A percentile compares a stretch with the other conserved stretches of the same genome.
These are phyloP conservation scores for Epichloe sylvatica DNA, from an alignment of 2,329 filamentous ascomycete species.

Conservation along the genomic window DNA sequence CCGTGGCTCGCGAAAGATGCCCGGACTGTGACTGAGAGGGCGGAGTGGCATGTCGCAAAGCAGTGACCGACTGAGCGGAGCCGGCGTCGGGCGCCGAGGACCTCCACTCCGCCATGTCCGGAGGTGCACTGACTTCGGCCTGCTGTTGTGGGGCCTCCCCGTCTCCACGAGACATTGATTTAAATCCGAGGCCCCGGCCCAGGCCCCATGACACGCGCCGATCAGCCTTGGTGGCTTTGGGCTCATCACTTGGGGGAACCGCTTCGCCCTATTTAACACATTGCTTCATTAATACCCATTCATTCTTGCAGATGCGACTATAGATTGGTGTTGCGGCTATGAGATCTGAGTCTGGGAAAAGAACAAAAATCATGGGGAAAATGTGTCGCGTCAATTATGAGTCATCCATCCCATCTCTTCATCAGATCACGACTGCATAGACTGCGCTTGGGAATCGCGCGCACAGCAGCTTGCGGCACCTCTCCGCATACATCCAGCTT, in stretches of 20 bases:
- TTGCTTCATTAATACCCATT: slow-evolving; percentile 20
- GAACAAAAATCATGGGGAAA: slow-evolving; percentile 4
- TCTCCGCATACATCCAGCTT: background rate
- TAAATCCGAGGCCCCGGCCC: slow-evolving; percentile 21
- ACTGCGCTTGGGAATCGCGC: background rate
- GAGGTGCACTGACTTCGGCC: slow-evolving; percentile 3
- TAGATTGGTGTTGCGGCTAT: slow-evolving; percentile 11
- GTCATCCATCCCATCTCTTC: slow-evolving; percentile 23
- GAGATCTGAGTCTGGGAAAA: background rate
- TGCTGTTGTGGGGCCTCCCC: slow-evolving; percentile 10
- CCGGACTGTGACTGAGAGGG: background rate
- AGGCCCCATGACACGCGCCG: slow-evolving; percentile 33
- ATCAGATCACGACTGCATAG: slow-evolving; percentile 16
- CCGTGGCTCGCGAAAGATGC: slow-evolving; percentile 4
- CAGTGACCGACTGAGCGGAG: background rate
- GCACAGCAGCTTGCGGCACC: background rate
- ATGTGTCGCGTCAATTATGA: slow-evolving; percentile 28
- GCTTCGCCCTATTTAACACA: slow-evolving; percentile 22
- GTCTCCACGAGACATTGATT: slow-evolving; percentile 14
- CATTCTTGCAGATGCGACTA: slow-evolving; percentile 13
- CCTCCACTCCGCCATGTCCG: background rate
- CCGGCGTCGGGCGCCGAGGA: background rate
- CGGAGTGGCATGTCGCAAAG: background rate
- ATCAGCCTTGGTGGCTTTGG: slow-evolving; percentile 24
- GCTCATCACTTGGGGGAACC: slow-evolving; percentile 21